Evolutionary conservation across 306 rosid genomes (phyloP).

Genomic region (Calophaca sinica): DNA sequence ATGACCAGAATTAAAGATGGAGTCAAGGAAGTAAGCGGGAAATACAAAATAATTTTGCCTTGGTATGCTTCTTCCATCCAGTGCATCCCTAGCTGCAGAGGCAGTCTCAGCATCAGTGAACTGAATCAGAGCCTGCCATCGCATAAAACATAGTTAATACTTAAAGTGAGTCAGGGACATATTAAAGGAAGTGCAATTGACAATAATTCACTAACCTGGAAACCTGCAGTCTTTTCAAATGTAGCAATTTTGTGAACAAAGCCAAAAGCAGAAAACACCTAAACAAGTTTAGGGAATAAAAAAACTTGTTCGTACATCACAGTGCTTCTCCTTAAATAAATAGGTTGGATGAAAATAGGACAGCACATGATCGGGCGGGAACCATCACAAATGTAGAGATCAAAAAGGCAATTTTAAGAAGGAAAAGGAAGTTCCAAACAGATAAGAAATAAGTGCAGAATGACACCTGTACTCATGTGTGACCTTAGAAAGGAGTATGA

Average conservation of each 20-base stretch:
- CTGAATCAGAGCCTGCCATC: conserved; percentile 84
- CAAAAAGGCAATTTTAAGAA: conserved; percentile 46
- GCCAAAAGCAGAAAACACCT: conserved; percentile 95
- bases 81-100: conserved; percentile 80
- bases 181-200: conserved; percentile 27
- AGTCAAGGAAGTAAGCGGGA: neutral
- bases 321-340: conserved; percentile 26
- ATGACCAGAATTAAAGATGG: conserved; percentile 24
- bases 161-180: neutral
- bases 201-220: conserved; percentile 69
- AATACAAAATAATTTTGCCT: conserved; percentile 57
- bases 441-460: conserved; percentile 82
- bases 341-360: conserved; percentile 11
- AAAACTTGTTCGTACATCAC: conserved; percentile 32
- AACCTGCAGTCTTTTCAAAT: conserved; percentile 94
- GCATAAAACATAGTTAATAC: conserved; percentile 32
- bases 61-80: conserved; percentile 96
- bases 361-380: conserved; percentile 28
- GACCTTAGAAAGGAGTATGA: conserved; percentile 85
- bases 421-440: conserved; percentile 54
- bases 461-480: conserved; percentile 86
- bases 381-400: conserved; percentile 48
- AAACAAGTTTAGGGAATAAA: conserved; percentile 27
- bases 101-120: conserved; percentile 87
- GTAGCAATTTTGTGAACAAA: conserved; percentile 94